Evolutionary conservation across 495 filamentous ascomycete species (phyloP).

Genomic region (Xylaria nigripes): DNA sequence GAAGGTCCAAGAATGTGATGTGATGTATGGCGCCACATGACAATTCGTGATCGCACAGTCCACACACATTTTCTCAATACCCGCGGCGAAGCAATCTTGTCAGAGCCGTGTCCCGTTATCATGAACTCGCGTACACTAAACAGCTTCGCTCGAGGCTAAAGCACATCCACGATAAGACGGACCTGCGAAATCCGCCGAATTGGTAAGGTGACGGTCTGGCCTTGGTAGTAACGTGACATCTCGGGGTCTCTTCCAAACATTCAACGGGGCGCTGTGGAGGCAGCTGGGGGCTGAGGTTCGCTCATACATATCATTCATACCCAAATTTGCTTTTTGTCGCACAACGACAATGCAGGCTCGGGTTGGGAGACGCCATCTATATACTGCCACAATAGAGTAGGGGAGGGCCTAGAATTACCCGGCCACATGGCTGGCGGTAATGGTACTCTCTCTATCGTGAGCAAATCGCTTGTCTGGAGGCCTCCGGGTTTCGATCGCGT

Average conservation of each 20-base stretch:
- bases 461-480: no score
- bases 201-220: background rate
- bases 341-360: background rate
- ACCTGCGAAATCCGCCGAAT: background rate
- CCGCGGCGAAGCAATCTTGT: no score
- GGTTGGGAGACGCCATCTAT: background rate
- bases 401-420: slow-evolving; percentile 7
- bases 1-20: no score
- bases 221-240: slow-evolving; percentile 10
- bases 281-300: background rate
- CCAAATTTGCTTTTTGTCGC: slow-evolving; percentile 2
- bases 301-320: background rate
- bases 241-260: background rate
- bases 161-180: no score
- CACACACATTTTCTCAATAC: no score
- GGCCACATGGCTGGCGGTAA: background rate
- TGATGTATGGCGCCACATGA: no score
- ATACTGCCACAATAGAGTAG: background rate
- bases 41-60: no score
- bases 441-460: no score
- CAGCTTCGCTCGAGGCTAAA: no score
- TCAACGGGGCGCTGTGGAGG: background rate
- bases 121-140: no score
- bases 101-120: no score
- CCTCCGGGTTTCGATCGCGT: background rate